phyloP scores from a whole-genome alignment of 1,139 yeast genomes.

The Nakaseomyces glabratus region DNA sequence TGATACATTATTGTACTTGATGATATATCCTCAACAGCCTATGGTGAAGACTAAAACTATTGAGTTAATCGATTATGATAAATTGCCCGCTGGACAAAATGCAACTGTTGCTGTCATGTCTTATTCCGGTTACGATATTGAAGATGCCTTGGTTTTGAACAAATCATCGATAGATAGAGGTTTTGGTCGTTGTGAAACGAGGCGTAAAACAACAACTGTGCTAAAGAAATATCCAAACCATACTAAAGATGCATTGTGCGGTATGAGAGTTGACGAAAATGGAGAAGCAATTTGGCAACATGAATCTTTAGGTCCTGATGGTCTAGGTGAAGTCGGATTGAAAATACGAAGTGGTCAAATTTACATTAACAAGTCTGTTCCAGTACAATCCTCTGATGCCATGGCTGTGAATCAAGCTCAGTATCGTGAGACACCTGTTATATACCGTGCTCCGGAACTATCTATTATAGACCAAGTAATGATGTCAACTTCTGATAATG shows the following conservation, averaged over 20 bases:
- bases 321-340: slow-evolving; percentile 93
- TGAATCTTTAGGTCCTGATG: slow-evolving; percentile 83
- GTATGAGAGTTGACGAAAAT: slow-evolving; percentile 78
- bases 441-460: slow-evolving; percentile 91
- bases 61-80: slow-evolving; percentile 89
- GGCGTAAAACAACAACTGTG: slow-evolving; percentile 82
- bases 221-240: slow-evolving; percentile 90
- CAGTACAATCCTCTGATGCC: slow-evolving; percentile 71
- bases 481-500: slow-evolving; percentile 94
- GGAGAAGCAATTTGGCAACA: slow-evolving; percentile 82
- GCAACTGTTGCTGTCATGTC: slow-evolving; percentile 99
- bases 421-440: slow-evolving; percentile 84
- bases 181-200: slow-evolving; percentile 96
- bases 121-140: slow-evolving; percentile 97
- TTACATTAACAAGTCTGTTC: slow-evolving; percentile 85
- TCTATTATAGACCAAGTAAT: slow-evolving; percentile 93
- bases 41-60: slow-evolving; percentile 97
- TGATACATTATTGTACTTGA: slow-evolving; percentile 82
- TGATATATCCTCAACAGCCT: slow-evolving; percentile 99
- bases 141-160: slow-evolving; percentile 92
- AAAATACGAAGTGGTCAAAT: slow-evolving; percentile 88
- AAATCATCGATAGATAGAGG: slow-evolving; percentile 94
- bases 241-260: slow-evolving; percentile 81
- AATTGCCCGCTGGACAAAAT: slow-evolving; percentile 97
- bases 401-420: slow-evolving; percentile 40